A percentile compares a stretch with the other conserved stretches of the same genome.
These are phyloP conservation scores for Bullera alba DNA, from an alignment of 768 basidiomycete genomes.

Conservation along the genomic window DNA sequence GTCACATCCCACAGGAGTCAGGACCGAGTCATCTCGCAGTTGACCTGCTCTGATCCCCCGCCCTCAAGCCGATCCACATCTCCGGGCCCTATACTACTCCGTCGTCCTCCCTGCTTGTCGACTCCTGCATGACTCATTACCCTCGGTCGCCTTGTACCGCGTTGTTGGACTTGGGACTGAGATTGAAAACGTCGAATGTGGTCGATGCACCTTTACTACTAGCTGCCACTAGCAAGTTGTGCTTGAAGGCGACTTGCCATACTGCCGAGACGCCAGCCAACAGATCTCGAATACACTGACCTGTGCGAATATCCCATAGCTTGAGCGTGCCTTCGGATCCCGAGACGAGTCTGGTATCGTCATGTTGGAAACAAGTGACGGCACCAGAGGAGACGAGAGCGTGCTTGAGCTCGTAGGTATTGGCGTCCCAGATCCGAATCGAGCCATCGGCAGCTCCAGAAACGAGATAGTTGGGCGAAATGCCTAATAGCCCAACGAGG, in stretches of 20 bases:
- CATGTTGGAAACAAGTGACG: constrained; percentile 99
- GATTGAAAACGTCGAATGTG: constrained; percentile 47
- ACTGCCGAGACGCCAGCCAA: constrained; percentile 87
- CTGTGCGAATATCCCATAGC: constrained; percentile 93
- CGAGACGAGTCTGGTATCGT: constrained; percentile 92
- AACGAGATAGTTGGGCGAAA: constrained; percentile 83
- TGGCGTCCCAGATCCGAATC: constrained; percentile 87
- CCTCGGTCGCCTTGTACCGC: constrained; percentile 26
- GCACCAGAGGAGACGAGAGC: constrained; percentile 83
- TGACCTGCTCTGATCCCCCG: too few relatives aligned
- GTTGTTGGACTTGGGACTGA: constrained; percentile 11
- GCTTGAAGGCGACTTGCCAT: constrained; percentile 96
- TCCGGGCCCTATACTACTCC: too few relatives aligned
- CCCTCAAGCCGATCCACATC: too few relatives aligned
- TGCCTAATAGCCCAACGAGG: constrained; percentile 83
- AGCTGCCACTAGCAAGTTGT: constrained; percentile 88
- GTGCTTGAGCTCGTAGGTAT: constrained; percentile 68
- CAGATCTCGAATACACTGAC: constrained; percentile 75
- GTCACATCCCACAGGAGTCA: too few relatives aligned
- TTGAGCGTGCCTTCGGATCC: constrained; percentile 94
- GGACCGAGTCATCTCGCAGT: too few relatives aligned
- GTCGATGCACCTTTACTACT: constrained; percentile 43
- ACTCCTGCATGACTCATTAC: too few relatives aligned
- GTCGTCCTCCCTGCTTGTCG: too few relatives aligned
- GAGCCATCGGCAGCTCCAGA: constrained; percentile 96